phyloP scores from a whole-genome alignment of 2,329 filamentous ascomycete genomes.

The Dactylellina leptospora region DNA sequence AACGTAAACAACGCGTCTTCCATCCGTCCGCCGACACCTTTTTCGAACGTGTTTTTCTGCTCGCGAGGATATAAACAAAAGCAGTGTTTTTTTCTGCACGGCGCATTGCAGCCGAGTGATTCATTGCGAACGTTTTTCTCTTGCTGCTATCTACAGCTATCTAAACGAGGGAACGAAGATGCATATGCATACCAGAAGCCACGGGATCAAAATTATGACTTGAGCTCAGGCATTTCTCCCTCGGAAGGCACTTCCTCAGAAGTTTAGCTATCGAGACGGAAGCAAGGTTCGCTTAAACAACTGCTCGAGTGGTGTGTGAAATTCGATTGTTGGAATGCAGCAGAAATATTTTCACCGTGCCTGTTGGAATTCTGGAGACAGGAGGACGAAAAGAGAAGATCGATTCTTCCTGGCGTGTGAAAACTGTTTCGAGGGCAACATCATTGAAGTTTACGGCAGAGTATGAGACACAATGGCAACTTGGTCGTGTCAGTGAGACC shows the following conservation, averaged over 20 bases:
- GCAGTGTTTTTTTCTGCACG: background rate
- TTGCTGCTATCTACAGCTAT: constrained; percentile 17
- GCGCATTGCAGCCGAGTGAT: constrained; percentile 25
- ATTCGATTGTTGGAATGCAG: constrained; percentile 22
- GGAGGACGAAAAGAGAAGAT: background rate
- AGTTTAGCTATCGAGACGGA: constrained; percentile 19
- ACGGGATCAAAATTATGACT: constrained; percentile 22
- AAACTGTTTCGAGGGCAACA: constrained; percentile 22
- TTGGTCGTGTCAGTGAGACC: constrained; percentile 5
- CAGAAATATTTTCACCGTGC: constrained; percentile 15
- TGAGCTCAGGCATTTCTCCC: constrained; percentile 1
- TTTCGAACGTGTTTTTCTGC: background rate
- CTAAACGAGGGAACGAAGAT: constrained; percentile 33
- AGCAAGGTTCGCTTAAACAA: constrained; percentile 10
- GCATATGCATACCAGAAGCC: constrained; percentile 43
- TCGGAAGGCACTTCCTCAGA: constrained; percentile 18
- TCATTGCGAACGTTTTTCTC: constrained; percentile 7
- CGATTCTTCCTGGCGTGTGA: background rate
- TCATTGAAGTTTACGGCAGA: background rate
- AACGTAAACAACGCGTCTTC: constrained; percentile 53
- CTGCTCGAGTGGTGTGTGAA: constrained; percentile 8
- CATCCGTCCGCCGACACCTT: constrained; percentile 22
- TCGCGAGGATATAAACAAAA: constrained; percentile 31
- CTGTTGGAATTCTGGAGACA: constrained; percentile 1
- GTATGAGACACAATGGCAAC: constrained; percentile 6